A percentile compares a stretch with the other conserved stretches of the same genome.
Conservation (phyloP, 148 eudicot genomes). For the Vaccinium vitisidaea region DNA sequence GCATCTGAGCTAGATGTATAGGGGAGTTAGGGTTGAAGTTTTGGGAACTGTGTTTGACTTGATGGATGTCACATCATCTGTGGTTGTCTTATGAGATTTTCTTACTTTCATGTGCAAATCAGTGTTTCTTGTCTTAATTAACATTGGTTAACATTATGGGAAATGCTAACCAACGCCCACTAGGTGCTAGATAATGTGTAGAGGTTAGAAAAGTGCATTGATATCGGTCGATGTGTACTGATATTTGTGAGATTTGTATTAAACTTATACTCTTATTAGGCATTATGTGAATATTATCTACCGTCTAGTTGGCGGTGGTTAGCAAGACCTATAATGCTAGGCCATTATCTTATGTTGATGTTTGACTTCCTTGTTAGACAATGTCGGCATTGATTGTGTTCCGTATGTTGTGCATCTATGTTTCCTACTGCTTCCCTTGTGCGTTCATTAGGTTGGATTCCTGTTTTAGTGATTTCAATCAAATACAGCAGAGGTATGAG, state of each 20-base stretch:
- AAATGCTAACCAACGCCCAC: too few relatives aligned
- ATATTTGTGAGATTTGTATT: too few relatives aligned
- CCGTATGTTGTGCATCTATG: not conserved
- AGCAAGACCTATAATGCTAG: too few relatives aligned
- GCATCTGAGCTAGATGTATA: not conserved
- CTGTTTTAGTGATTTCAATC: not conserved
- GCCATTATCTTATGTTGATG: not conserved
- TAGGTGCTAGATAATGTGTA: too few relatives aligned
- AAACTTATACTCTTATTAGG: too few relatives aligned
- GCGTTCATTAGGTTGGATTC: not conserved
- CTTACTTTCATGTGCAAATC: not conserved
- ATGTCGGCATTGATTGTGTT: constrained; percentile 5
- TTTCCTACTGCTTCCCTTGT: not conserved
- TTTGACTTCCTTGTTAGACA: not conserved
- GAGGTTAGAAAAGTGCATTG: too few relatives aligned
- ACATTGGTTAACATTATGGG: not conserved
- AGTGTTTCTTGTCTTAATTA: not conserved
- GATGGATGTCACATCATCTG: not conserved
- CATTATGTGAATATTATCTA: too few relatives aligned
- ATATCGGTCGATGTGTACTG: too few relatives aligned
- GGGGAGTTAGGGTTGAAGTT: not conserved
- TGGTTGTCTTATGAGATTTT: not conserved
- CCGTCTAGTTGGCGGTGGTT: too few relatives aligned
- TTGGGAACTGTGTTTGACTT: not conserved
- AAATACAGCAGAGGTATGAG: not conserved